Evolutionary conservation across 2,329 filamentous ascomycete species (phyloP), one percentile per base, ranked within the genome.

Genomic region (Cercospora beticola): DNA sequence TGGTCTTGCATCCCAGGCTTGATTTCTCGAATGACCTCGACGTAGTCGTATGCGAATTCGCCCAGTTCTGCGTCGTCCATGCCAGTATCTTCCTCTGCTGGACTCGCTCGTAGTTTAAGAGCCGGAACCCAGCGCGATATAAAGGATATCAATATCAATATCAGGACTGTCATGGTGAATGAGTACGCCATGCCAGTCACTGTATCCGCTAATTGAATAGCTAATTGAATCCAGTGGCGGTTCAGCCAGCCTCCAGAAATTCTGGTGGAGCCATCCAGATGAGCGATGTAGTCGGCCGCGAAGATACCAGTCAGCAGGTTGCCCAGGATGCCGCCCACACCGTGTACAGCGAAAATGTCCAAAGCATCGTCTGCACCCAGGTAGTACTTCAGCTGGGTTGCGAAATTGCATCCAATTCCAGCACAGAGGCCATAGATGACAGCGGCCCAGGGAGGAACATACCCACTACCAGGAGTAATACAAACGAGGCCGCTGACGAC

Each of bases 41-140:
- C 92, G 75, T 96, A 97, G 80, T 97, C 93, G 79, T 97, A 97
- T n/a, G 92, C 93, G 78, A 95, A 97, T 82, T 97, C 93, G 78
- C 93, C 93, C 76, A 97, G 92, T 81, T 97, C 93, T n/a, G 69
- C 71, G 75, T 97, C 93, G 76, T 97, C 93, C 69, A 96, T 93
- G 73, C 93, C 93, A 52, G 93, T 83, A 62, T 93, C 89, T 80
- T 97, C 93, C 43, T 92, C 90, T 71, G 95, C 90, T 74, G 92
- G 90, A 14, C 83, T 85, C 0, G 89, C 90, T 61, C 93, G 91
- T 56, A 97, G 88, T 67, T 87, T 87, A 46, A 96, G 83, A 12
- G 90, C 90, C 0, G 93, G 92, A 28, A 95, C 85, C 72, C 93
- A 84, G 79, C 93, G 93, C 82, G 94, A 89, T 72, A 94, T 74